Percentiles rank a stretch among this genome's conserved stretches.
phyloP scores from a whole-genome alignment of 352 stramenopile genomes.

The Blastocystis sp. region DNA sequence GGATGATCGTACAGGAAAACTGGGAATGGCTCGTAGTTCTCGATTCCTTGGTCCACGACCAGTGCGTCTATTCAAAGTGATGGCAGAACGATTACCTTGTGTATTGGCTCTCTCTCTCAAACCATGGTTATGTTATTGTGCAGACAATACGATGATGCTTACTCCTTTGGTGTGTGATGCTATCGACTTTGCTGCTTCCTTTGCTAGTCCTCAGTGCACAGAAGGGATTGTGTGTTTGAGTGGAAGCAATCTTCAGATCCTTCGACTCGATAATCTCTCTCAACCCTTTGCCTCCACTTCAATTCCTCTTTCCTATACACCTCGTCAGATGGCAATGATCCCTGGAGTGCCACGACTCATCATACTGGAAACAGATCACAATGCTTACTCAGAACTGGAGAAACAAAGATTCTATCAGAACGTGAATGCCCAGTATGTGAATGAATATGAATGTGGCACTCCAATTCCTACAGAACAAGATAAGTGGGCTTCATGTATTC shows the following conservation, averaged over 20 bases:
- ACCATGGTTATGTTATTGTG: constrained; percentile 88
- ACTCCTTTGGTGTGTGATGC: constrained; percentile 88
- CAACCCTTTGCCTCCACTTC: constrained; percentile 92
- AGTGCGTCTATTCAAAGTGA: constrained; percentile 86
- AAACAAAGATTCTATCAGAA: constrained; percentile 69
- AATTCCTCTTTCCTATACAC: constrained; percentile 89
- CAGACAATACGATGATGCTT: constrained; percentile 78
- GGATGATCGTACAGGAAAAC: constrained; percentile 73
- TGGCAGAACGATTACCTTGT: constrained; percentile 67
- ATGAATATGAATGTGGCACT: constrained; percentile 69
- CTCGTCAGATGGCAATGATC: constrained; percentile 85
- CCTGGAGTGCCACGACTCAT: constrained; percentile 72
- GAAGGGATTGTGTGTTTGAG: constrained; percentile 91
- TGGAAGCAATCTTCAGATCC: constrained; percentile 88
- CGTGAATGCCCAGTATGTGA: not conserved
- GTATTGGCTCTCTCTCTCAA: constrained; percentile 87
- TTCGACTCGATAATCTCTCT: constrained; percentile 86
- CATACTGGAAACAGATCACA: constrained; percentile 94
- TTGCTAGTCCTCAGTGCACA: constrained; percentile 86
- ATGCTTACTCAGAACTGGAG: constrained; percentile 84
- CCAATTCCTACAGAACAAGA: constrained; percentile 68
- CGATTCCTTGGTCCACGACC: constrained; percentile 82
- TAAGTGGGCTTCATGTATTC: constrained; percentile 91
- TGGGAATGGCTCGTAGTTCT: constrained; percentile 70
- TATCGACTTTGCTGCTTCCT: constrained; percentile 85